phyloP scores from a whole-genome alignment of 768 basidiomycete genomes.

The Heimioporus sp. region DNA sequence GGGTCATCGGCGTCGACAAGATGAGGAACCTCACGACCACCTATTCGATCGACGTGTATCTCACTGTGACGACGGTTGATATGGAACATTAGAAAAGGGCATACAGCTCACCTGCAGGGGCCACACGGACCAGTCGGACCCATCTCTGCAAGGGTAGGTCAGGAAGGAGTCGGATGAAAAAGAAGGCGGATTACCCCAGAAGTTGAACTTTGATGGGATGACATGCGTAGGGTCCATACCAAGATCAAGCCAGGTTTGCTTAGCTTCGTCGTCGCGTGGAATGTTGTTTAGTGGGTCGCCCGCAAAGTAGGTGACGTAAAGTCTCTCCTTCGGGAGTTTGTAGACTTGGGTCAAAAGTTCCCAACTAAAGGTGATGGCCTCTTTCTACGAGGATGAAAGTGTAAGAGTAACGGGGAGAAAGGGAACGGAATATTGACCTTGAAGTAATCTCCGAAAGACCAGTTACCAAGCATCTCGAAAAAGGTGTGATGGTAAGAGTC shows the following conservation, averaged over 20 bases:
- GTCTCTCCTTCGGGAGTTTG: constrained; percentile 80
- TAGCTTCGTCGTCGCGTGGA: constrained; percentile 86
- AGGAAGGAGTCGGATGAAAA: background rate
- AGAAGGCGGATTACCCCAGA: constrained; percentile 77
- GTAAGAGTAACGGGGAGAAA: background rate
- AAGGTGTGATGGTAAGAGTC: constrained; percentile 98
- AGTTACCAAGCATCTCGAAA: constrained; percentile 99
- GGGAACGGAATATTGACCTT: constrained; percentile 54
- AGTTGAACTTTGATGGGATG: constrained; percentile 95
- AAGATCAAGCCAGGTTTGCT: constrained; percentile 81
- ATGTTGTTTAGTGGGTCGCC: constrained; percentile 85
- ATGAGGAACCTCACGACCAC: constrained; percentile 91
- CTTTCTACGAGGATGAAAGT: constrained; percentile 56
- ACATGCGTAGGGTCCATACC: constrained; percentile 90
- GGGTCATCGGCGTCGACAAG: constrained; percentile 97
- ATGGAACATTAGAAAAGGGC: background rate
- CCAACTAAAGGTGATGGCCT: constrained; percentile 93
- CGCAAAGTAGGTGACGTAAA: constrained; percentile 98
- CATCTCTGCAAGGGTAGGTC: constrained; percentile 69
- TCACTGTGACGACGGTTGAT: constrained; percentile 51
- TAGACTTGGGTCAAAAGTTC: constrained; percentile 89
- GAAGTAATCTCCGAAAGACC: constrained; percentile 99
- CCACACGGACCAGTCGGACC: constrained; percentile 97
- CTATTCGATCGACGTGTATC: constrained; percentile 95
- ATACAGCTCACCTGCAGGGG: constrained; percentile 70